A percentile compares a stretch with the other conserved stretches of the same genome.
These are phyloP conservation scores for Salix koriyanagi DNA, from an alignment of 345 rosid genomes.

Conservation along the genomic window DNA sequence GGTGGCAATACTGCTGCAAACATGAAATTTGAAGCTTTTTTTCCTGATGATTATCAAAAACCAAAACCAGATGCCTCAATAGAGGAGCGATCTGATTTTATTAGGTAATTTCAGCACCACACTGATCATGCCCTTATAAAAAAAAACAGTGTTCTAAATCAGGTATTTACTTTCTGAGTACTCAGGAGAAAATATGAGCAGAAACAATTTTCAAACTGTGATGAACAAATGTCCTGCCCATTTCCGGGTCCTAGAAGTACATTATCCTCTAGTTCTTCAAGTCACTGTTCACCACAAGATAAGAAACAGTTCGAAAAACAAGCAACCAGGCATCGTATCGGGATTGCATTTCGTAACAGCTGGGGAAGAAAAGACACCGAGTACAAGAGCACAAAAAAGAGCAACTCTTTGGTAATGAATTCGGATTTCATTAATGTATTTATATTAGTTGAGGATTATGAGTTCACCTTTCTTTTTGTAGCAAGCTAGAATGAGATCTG, in stretches of 20 bases:
- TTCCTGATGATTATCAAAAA: constrained; percentile 55
- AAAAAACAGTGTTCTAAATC: constrained; percentile 7
- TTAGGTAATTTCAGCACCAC: constrained; percentile 40
- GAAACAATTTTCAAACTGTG: constrained; percentile 50
- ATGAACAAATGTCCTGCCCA: constrained; percentile 40
- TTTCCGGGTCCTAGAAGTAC: constrained; percentile 30
- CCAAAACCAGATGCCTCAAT: constrained; percentile 72
- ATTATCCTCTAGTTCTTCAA: constrained; percentile 37
- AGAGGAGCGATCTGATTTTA: constrained; percentile 78
- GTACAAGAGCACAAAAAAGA: constrained; percentile 58
- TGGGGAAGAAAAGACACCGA: constrained; percentile 80
- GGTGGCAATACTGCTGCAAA: constrained; percentile 79
- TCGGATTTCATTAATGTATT: constrained; percentile 2
- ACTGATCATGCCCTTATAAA: neutral
- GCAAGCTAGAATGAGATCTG: neutral
- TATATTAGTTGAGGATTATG: neutral
- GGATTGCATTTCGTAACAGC: constrained; percentile 80
- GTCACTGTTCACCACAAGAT: constrained; percentile 32
- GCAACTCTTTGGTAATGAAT: constrained; percentile 56
- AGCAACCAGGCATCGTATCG: constrained; percentile 59
- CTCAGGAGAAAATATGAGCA: constrained; percentile 79
- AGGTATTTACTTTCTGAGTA: constrained; percentile 15
- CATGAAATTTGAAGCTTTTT: constrained; percentile 68
- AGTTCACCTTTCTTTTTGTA: neutral
- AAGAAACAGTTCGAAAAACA: constrained; percentile 47